Conservation (phyloP, 1,139 yeast species). For the Taphrina wiesneri region DNA sequence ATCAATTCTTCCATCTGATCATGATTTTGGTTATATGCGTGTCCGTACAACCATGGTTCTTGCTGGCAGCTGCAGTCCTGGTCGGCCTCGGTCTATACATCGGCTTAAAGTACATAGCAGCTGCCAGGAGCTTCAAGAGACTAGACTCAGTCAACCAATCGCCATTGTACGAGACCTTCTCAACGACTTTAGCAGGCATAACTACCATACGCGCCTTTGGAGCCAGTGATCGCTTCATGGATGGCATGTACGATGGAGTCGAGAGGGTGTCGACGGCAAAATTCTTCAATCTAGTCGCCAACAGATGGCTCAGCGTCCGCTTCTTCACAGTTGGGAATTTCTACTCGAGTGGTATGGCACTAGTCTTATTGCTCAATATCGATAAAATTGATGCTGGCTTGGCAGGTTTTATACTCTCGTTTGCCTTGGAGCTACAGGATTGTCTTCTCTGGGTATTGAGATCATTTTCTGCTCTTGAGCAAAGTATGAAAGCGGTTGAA, state of each 20-base stretch:
- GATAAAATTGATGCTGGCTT: constrained; percentile 82
- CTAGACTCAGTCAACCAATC: constrained; percentile 85
- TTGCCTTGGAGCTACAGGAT: constrained; percentile 86
- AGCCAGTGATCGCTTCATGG: constrained; percentile 79
- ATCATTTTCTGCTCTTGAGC: constrained; percentile 82
- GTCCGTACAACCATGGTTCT: constrained; percentile 79
- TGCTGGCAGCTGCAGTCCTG: constrained; percentile 64
- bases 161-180: constrained; percentile 94
- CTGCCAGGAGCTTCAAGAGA: constrained; percentile 90
- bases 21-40: constrained; percentile 73
- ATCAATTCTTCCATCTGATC: constrained; percentile 56
- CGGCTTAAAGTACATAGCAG: constrained; percentile 72
- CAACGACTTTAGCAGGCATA: constrained; percentile 89
- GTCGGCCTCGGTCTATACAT: constrained; percentile 68
- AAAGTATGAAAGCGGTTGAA: constrained; percentile 96
- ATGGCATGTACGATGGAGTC: constrained; percentile 73
- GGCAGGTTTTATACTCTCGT: constrained; percentile 91
- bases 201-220: constrained; percentile 96
- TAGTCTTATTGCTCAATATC: constrained; percentile 66
- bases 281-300: constrained; percentile 91
- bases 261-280: constrained; percentile 88
- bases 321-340: constrained; percentile 82
- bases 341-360: constrained; percentile 78
- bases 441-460: constrained; percentile 92
- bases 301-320: constrained; percentile 90